These are phyloP conservation scores for Solanum commersonii DNA, from an alignment of 257 asterid species.

Conservation along the genomic window DNA sequence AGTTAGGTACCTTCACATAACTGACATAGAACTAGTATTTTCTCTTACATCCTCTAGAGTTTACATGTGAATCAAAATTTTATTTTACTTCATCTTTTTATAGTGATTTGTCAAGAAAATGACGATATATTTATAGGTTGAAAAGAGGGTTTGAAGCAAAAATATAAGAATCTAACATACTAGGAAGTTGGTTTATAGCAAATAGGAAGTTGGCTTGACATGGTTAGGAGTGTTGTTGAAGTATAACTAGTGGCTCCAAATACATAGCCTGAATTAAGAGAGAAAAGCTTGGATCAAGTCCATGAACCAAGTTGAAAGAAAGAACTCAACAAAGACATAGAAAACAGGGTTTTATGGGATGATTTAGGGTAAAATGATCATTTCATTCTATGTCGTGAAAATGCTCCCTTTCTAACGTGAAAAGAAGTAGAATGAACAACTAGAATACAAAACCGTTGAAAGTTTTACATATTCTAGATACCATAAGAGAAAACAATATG, in stretches of 20 bases:
- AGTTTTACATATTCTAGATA: neutral
- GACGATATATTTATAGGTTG: neutral
- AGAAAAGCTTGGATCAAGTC: neutral
- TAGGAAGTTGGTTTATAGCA: too few species aligned
- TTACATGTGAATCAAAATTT: neutral
- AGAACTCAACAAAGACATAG: neutral
- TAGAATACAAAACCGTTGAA: neutral
- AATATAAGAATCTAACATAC: neutral
- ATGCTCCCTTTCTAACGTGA: neutral
- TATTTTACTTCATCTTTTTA: neutral
- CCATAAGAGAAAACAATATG: neutral
- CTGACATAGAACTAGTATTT: neutral
- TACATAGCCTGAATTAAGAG: neutral
- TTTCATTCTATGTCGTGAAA: neutral
- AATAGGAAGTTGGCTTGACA: too few species aligned
- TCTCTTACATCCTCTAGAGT: neutral
- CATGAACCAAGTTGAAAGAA: neutral
- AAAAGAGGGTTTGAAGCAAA: neutral
- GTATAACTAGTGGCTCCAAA: neutral
- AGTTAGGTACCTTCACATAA: neutral
- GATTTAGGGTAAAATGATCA: neutral
- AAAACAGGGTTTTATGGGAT: neutral
- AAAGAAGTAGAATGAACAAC: neutral
- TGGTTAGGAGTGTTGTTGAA: too few species aligned
- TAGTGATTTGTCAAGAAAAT: neutral